Base-by-base conservation (phyloP, 306 rosid species). In the Comarum palustre region DNA sequence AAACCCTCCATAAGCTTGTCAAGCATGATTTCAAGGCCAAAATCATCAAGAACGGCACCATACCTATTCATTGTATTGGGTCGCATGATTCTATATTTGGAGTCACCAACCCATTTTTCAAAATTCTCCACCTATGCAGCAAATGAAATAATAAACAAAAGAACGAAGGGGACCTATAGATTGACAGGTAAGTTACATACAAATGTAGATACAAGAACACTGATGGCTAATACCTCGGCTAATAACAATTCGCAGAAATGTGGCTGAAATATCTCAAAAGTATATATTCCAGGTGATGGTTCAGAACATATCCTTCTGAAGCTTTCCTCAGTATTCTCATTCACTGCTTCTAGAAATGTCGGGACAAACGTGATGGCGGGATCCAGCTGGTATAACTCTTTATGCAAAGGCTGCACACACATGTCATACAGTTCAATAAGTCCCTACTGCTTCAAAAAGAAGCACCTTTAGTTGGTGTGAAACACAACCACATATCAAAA, bases 1-100 rank as follows among this genome's bases (percentile, higher is more conserved):
- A 83, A 92, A 69, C 75, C 84, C 78, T 77, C 83, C 98, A 90
- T 82, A 71, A 92, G 79, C 73, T 82, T 90, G 75, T 80, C 85
- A 72, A 90, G 95, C 98, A 92, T 92, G 74, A 79, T 48, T 78
- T 90, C 95, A 73, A 92, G 64, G 73, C 98, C 96, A 82, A 92
- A 86, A 77, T 92, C 98, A 83, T 92, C 96, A 58, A 92, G 98
- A 82, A 92, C 98, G 6, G 86, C 98, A 63, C 98, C 98, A 79
- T 83, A 90, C 70, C 78, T 76, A 72, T 92, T 92, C 96, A 92
- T 85, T 75, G 92, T 92, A 73, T 87, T 92, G 24, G 98, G 98
- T 36, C 96, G 85, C 96, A 92, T 90, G 77, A 90, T 90, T 80
- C 87, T 86, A 83, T 80, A 81, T 73, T 90, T 88, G 79, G 87